Percentiles rank a stretch among this genome's conserved stretches.
Evolutionary conservation across 495 filamentous ascomycete genomes (phyloP).

Genomic region (Talaromyces ruber): DNA sequence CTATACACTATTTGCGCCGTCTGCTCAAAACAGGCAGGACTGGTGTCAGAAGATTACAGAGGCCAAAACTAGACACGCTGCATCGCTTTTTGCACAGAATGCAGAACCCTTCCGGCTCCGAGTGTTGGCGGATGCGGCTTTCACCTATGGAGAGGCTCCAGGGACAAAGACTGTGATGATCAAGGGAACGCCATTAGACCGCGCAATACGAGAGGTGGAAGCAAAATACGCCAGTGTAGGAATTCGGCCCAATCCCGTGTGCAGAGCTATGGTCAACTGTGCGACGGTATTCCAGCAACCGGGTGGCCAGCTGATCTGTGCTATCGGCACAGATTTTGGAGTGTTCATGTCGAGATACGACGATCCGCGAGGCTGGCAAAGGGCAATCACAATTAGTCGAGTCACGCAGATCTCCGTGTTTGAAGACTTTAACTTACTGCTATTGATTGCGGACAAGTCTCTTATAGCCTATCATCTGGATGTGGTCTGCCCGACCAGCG

Average conservation of each 20-base stretch:
- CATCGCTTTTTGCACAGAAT: constrained; percentile 81
- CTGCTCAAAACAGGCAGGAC: constrained; percentile 61
- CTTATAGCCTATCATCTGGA: constrained; percentile 94
- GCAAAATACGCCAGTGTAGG: constrained; percentile 54
- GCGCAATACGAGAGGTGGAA: constrained; percentile 85
- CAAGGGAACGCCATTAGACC: constrained; percentile 81
- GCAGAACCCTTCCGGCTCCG: constrained; percentile 91
- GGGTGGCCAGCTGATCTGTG: constrained; percentile 74
- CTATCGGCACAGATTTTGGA: constrained; percentile 90
- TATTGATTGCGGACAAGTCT: constrained; percentile 83
- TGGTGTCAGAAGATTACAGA: constrained; percentile 93
- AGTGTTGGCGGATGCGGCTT: constrained; percentile 88
- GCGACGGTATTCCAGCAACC: constrained; percentile 78
- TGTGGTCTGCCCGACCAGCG: constrained; percentile 67
- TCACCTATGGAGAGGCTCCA: constrained; percentile 63
- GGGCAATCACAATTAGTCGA: constrained; percentile 60
- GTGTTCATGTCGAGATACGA: constrained; percentile 79
- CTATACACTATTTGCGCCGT: constrained; percentile 81
- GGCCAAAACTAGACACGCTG: constrained; percentile 88
- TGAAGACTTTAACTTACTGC: constrained; percentile 87
- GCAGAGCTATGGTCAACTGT: constrained; percentile 80
- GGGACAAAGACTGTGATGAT: constrained; percentile 55
- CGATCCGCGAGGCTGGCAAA: constrained; percentile 82
- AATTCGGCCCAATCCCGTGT: constrained; percentile 64
- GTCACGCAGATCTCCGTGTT: constrained; percentile 93